Evolutionary conservation across 805 yeast genomes (phyloP).

Genomic region (Pichia scutulata): DNA sequence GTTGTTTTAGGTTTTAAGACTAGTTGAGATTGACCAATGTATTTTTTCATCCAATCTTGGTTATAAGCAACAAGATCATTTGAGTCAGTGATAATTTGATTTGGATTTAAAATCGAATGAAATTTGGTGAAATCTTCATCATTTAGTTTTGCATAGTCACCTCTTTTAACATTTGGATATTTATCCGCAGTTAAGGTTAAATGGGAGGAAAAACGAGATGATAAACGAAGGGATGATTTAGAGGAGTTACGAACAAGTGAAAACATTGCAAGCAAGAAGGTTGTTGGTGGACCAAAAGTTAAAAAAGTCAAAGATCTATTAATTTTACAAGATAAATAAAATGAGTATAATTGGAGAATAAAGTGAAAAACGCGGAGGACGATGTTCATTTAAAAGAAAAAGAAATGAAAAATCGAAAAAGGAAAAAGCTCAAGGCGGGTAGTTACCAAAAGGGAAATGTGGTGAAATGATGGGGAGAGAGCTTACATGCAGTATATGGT

Average conservation of each 20-base stretch:
- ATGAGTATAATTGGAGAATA: too few species aligned
- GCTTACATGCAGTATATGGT: too few species aligned
- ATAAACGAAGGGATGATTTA: not conserved
- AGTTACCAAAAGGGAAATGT: too few species aligned
- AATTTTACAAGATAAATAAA: too few species aligned
- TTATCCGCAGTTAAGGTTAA: slow-evolving; percentile 13
- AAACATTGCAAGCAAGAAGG: too few species aligned
- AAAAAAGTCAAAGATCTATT: too few species aligned
- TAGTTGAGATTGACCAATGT: slow-evolving; percentile 75
- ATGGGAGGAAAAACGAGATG: not conserved
- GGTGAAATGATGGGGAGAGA: too few species aligned
- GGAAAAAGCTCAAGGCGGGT: too few species aligned
- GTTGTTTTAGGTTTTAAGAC: slow-evolving; percentile 79
- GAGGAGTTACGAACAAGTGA: not conserved
- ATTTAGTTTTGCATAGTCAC: slow-evolving; percentile 30
- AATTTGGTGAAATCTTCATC: slow-evolving; percentile 55
- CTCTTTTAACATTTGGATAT: slow-evolving; percentile 9
- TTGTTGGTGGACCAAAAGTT: too few species aligned
- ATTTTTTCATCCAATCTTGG: slow-evolving; percentile 93
- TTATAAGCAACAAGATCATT: slow-evolving; percentile 61
- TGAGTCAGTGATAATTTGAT: slow-evolving; percentile 42
- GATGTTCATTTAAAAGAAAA: too few species aligned
- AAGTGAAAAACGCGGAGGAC: too few species aligned
- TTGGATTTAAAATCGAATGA: slow-evolving; percentile 46
- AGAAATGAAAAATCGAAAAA: too few species aligned